Evolutionary conservation across 805 yeast genomes (phyloP), one percentile per base, ranked within the genome.

Genomic region (Kuraishia piskuri): DNA sequence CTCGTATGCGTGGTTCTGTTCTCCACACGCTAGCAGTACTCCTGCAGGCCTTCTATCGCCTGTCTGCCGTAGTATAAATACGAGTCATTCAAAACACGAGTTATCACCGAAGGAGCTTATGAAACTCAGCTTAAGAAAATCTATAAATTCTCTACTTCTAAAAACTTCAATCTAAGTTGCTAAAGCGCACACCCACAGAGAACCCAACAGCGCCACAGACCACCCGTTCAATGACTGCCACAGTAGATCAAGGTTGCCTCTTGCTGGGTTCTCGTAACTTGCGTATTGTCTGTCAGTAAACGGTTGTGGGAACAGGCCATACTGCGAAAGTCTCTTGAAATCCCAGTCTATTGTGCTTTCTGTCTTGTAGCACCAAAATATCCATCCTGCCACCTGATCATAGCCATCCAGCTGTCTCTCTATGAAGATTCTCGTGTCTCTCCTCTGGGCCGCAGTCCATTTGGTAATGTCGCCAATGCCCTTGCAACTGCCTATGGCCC

Each of bases 291-390:
- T 67, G 31, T 55, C 59, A 49, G 51, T 46, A 46, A 90, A 71
- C 24, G 97, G 97, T 67, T 80, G 86, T 49, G 97, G 97, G 78
- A 91, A 84, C 45, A 89, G 64, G 24, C 81, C 84, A 53, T 78
- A 67, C 20, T 68, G 73, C 21, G 79, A 68, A 60, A 91, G 77
- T 58, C 73, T 72, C 61, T 76, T 74, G 72, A 88, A 77, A 69
- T 88, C 96, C 97, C 97, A 91, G 67, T 91, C 97, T 53, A 85
- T 66, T 21, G 88, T 74, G 59, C 69, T 70, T 70, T 91, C 97
- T 24, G 96, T 87, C 76, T 90, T 91, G 86, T 89, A 90, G 67
- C 86, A 81, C 97, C 97, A 91, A 75, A 88, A 86, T 54, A 89
- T 79, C 97, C 97, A 91, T 31, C 98, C 98, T 37, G 75, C 78